Base-by-base conservation (phyloP, 345 rosid species). In the Melaleuca alternifolia region DNA sequence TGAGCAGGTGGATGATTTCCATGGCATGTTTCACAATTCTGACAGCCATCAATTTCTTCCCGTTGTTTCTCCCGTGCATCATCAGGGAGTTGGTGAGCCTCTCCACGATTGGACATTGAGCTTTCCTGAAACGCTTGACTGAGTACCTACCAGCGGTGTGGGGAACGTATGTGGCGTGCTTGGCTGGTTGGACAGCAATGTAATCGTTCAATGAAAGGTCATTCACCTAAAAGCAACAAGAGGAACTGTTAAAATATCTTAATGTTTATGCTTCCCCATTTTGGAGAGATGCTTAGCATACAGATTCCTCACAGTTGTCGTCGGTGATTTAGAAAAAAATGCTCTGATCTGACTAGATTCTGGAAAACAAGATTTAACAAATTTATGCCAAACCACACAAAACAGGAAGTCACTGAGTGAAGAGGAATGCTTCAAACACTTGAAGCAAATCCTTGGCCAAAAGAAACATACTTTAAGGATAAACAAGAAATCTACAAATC, bases 141-240 rank as follows among this genome's bases (percentile, higher is more conserved):
- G 99, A 95, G 93, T 96, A 97, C 91, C 99, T 90, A 51, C 98
- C 98, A 85, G 98, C 96, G 28, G 99, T 97, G 93, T 97, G 98
- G 5, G 99, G 98, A 2, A 97, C 95, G 92, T 87, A 97, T 26
- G 98, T 96, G 0, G 98, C 98, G 14, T 97, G 98, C 88, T 95
- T 97, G 0, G 95, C 93, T 3, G 95, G 85, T 87, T 89, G 92
- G 50, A 93, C 95, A 11, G 96, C 98, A 75, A 97, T 91, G 92
- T 96, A 97, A 82, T 97, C 98, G 5, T 83, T 83, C 88, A 96
- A 87, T 13, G 98, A 94, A 23, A 97, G 92, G 76, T 97, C 98
- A 85, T 84, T 86, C 37, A 97, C 96, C 99, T 97, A 82, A 15
- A 86, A 28, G 28, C 84, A 6, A n/a, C 41, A 1, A 84, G 52